Evolutionary conservation across 805 yeast genomes (phyloP), one percentile per base, ranked within the genome.

Genomic region (Lipomyces starkeyi): DNA sequence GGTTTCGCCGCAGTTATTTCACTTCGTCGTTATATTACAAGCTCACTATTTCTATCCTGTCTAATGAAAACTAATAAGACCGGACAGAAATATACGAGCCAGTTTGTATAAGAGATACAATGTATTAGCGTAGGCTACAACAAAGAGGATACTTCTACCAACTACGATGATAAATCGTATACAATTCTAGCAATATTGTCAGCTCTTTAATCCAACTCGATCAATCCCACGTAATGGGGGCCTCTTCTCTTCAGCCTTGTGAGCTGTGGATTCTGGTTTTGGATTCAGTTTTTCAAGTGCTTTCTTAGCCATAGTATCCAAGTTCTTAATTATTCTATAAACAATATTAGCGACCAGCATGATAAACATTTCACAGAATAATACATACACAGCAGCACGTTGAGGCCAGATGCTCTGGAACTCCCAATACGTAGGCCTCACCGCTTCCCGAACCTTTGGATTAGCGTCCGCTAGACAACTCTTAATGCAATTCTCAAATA

Each of bases 381-480:
- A 57, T 43, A 65, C 68, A 20, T 58, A 60, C 17, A 69, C 71
- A 17, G 83, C 85, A 0, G 88, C 90, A 14, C 81, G 79, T 0
- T 78, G 74, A 0, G 91, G 90, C 78, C 86, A 89, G 6, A 83
- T 74, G 25, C 80, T 81, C 72, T 83, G 83, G 64, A 86, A 84
- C 14, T 85, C 80, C 97, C 97, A 93, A 74, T 84, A 94, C 0
- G 92, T 83, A 2, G 82, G 80, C 76, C 97, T 84, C 81, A 89
- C 90, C 0, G 86, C 80, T 73, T 88, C 96, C 71, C 98, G 83
- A 0, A 91, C 97, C 0, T 85, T 80, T 0, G 93, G 91, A 67
- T 90, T 89, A 0, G 97, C 91, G 76, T 93, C 98, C 0, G 86
- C 76, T 0, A 95, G 80, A 25, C 94, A 88, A 72, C 86, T 88